Evolutionary conservation across 1,139 yeast genomes (phyloP), one percentile per base, ranked within the genome.

Genomic region (Pichia sp.): DNA sequence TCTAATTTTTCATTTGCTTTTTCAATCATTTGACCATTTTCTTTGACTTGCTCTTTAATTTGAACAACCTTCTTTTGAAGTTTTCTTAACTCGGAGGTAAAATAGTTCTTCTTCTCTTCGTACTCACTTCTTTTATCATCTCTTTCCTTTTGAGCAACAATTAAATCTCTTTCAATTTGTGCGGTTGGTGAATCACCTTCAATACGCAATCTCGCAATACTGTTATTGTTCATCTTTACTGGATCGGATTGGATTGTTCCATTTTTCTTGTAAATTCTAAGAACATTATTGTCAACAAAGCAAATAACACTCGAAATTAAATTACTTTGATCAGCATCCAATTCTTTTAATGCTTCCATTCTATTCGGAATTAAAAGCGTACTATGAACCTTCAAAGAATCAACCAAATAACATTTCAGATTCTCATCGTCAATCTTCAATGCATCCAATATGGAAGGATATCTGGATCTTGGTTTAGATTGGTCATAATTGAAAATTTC

Each of bases 371-470:
- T 71, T 34, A 90, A 67, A 1, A 85, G 68, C 1, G 75, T 69
- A 24, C 75, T 72, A 58, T 91, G 96, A 43, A 87, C 75, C 27
- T 68, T 71, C 46, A 73, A 73, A 15, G 74, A 58, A 67, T 91
- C 97, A 48, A 90, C 81, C 47, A 91, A 66, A 1, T 85, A 68
- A 55, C 78, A 82, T 56, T 76, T 72, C 3, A 83, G 73, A 42
- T 76, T 75, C 31, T 76, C 79, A 51, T 81, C 70, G 1, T 71
- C 68, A 48, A 87, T 71, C 3, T 75, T 73, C 27, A 91, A 58
- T 30, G 77, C 79, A 60, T 88, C 93, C 15, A 80, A 62, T 14
- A 90, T 61, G 0, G 87, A 77, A 2, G 72, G 48, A 12, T 66
- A 52, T 4, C 53, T 40, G 14, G 59, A 63, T 0, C 78, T 73